Conservation (phyloP, 352 stramenopile species). For the Phytophthora agathidicida region DNA sequence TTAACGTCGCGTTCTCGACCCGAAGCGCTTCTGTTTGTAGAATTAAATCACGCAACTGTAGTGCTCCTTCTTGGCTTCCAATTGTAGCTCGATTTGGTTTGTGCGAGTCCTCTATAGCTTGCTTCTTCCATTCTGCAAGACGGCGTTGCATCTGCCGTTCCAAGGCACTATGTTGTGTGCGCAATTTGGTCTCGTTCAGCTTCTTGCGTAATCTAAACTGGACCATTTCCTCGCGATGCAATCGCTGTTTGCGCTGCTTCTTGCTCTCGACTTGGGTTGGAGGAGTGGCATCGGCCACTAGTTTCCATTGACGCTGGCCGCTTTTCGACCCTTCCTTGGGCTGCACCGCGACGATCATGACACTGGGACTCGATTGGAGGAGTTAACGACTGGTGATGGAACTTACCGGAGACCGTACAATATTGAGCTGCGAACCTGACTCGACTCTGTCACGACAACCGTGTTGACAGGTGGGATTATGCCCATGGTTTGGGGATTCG, state of each 20-base stretch:
- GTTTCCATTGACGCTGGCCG: constrained; percentile 6
- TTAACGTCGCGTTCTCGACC: constrained; percentile 30
- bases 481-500: no score
- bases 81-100: background rate
- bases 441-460: background rate
- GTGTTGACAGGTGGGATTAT: no score
- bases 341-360: constrained; percentile 13
- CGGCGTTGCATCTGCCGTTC: background rate
- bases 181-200: constrained; percentile 2
- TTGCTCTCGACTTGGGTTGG: constrained; percentile 1
- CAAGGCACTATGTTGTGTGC: background rate
- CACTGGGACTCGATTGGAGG: background rate
- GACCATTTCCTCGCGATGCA: constrained; percentile 25
- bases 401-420: background rate
- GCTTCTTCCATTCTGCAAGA: background rate
- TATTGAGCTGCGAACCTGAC: constrained; percentile 2
- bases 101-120: background rate
- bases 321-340: constrained; percentile 7
- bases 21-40: constrained; percentile 31
- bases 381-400: no score
- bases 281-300: background rate
- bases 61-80: no score
- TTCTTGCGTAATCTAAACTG: constrained; percentile 18
- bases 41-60: constrained; percentile 16
- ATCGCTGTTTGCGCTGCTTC: constrained; percentile 15